A percentile compares a stretch with the other conserved stretches of the same genome.
These are phyloP conservation scores for Seiridium unicorne DNA, from an alignment of 2,329 filamentous ascomycete genomes.

Conservation along the genomic window DNA sequence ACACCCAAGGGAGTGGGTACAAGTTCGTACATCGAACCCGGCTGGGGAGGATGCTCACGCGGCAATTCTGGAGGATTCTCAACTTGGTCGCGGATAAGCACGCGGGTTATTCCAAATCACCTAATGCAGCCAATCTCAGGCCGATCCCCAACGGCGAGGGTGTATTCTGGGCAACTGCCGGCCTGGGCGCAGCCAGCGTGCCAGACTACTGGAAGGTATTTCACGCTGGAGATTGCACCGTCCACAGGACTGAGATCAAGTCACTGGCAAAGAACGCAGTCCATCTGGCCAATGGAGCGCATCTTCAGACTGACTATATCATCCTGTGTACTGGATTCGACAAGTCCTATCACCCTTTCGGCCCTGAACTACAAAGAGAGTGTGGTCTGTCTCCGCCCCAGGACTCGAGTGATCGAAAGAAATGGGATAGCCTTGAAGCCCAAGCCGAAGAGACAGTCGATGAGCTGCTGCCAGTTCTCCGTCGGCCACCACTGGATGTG, in stretches of 20 bases:
- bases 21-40: slow-evolving; percentile 21
- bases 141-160: slow-evolving; percentile 18
- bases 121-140: slow-evolving; percentile 14
- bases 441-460: background rate
- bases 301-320: slow-evolving; percentile 18
- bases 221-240: slow-evolving; percentile 16
- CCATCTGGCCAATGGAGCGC: slow-evolving; percentile 14
- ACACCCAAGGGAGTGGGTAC: slow-evolving; percentile 21
- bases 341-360: slow-evolving; percentile 24
- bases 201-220: slow-evolving; percentile 22
- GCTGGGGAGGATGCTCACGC: background rate
- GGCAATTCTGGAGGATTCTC: slow-evolving; percentile 16
- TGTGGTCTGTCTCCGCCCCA: background rate
- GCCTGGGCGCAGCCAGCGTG: slow-evolving; percentile 18
- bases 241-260: slow-evolving; percentile 15
- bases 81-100: slow-evolving; percentile 19
- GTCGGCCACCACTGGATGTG: background rate
- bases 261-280: slow-evolving; percentile 16
- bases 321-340: slow-evolving; percentile 27
- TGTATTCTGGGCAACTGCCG: slow-evolving; percentile 21
- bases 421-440: slow-evolving; percentile 5
- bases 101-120: slow-evolving; percentile 7
- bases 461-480: slow-evolving; percentile 8
- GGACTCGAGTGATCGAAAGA: background rate
- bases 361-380: slow-evolving; percentile 8